phyloP scores from a whole-genome alignment of 345 rosid genomes.

The Bretschneidera sinensis region DNA sequence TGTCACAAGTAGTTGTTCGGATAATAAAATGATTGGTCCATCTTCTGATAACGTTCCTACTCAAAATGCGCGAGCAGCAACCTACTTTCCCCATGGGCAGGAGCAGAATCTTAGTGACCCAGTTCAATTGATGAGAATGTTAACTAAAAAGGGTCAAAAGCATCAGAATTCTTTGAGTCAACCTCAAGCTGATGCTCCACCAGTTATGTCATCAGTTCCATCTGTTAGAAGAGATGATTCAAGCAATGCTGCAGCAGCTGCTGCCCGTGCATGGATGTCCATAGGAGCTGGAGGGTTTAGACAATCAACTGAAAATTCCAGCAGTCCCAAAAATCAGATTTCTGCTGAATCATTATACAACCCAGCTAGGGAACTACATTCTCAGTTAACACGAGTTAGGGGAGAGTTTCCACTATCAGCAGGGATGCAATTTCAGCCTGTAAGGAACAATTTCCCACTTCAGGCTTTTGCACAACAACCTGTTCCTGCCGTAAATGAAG shows the following conservation, averaged over 20 bases:
- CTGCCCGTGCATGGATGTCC: slow-evolving; percentile 90
- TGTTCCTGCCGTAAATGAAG: slow-evolving; percentile 32
- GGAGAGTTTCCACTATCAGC: slow-evolving; percentile 44
- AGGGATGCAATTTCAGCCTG: slow-evolving; percentile 46
- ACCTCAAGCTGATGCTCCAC: slow-evolving; percentile 26
- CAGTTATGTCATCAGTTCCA: no score
- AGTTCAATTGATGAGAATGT: slow-evolving; percentile 53
- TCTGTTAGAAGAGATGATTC: slow-evolving; percentile 49
- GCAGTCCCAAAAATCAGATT: slow-evolving; percentile 44
- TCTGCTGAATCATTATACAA: slow-evolving; percentile 60
- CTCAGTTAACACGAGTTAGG: slow-evolving; percentile 37
- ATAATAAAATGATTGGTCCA: slow-evolving; percentile 31
- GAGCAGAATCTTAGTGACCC: slow-evolving; percentile 55
- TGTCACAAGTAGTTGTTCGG: slow-evolving; percentile 23
- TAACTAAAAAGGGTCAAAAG: slow-evolving; percentile 49
- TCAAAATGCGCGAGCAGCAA: slow-evolving; percentile 39
- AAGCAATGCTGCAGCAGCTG: slow-evolving; percentile 58
- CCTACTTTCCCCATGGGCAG: slow-evolving; percentile 33
- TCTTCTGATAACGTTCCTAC: slow-evolving; percentile 36
- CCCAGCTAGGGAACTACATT: slow-evolving; percentile 50
- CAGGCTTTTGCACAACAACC: slow-evolving; percentile 54
- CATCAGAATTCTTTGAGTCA: slow-evolving; percentile 44
- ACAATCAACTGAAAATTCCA: slow-evolving; percentile 41
- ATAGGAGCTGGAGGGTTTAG: slow-evolving; percentile 63
- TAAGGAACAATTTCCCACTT: slow-evolving; percentile 47